Base-by-base conservation (phyloP, 148 eudicot species). In the Rhododendron kiyosumense region DNA sequence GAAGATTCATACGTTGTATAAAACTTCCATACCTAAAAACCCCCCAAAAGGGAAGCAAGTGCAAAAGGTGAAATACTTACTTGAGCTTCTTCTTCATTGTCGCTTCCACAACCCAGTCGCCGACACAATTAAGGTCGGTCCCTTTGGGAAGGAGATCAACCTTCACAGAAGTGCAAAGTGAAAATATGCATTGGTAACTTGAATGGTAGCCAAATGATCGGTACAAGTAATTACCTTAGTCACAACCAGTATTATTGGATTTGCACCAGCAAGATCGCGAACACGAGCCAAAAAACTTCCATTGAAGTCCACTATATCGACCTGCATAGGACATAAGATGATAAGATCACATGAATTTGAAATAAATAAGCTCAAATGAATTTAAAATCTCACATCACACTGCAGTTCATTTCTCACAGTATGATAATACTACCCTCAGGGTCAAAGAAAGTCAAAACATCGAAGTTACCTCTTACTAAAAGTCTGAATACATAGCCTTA, bases 91-190 rank as follows among this genome's bases (percentile, higher is more conserved):
- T 95, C 90, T 91, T 96, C 86, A 87, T 90, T 73, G 98, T 95
- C 85, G 94, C 95, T 80, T 96, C 99, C 54, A 96, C 99, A 87
- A 95, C 96, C 98, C 98, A 96, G 84, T 95, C 99, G 86, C 98
- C 98, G 87, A 95, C 82, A 88, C 97, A 95, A 87, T 96, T 93
- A 81, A 96, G 46, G 85, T 96, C 96, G 20, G 99, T 95, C 79
- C 94, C 99, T 92, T 95, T 96, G 6, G 99, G 99, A 91, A 96
- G 98, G 89, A 96, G 99, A 92, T 96, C 99, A 87, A 96, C 93
- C 99, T 96, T 91, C 52, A 89, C 7, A 84, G 69, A 75, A 77
- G 34, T 71, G 76, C 59, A 78, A 85, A 77, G 73, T 54, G 57
- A 51, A 88, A 36, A 89, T 69, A 52, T 74, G 63, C 15, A 78